These are phyloP conservation scores for Scenedesmus sp. DNA, from an alignment of 163 green algal species.

Conservation along the genomic window DNA sequence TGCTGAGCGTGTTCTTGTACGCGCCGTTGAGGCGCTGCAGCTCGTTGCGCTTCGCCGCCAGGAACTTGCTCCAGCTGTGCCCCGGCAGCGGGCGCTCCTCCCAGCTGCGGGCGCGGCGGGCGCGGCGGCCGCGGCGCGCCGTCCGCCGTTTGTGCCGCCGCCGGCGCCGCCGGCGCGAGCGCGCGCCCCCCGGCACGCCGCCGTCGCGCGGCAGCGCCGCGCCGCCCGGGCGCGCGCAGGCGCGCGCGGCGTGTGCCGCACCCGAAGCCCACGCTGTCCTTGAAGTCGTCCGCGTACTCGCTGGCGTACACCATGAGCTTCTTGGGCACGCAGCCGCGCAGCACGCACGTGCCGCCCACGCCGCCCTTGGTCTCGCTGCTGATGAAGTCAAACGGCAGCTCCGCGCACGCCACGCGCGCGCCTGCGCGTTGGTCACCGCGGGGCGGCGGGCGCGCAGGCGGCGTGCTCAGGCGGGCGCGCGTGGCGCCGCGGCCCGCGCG, in stretches of 20 bases:
- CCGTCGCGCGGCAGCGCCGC: no score
- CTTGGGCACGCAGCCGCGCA: slow-evolving; percentile 98
- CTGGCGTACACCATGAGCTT: slow-evolving; percentile 97
- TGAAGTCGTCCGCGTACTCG: slow-evolving; percentile 88
- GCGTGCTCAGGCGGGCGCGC: no score
- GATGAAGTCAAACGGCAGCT: slow-evolving; percentile 93
- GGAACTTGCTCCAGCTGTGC: slow-evolving; percentile 79
- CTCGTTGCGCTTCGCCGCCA: slow-evolving; percentile 89
- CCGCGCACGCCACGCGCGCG: slow-evolving; percentile 88
- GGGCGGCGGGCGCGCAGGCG: no score
- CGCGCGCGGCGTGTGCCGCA: slow-evolving; percentile 70
- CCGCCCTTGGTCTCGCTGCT: slow-evolving; percentile 83
- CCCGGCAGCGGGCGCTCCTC: slow-evolving; percentile 47
- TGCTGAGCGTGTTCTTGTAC: slow-evolving; percentile 75
- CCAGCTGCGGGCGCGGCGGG: slow-evolving; percentile 56
- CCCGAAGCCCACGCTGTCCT: slow-evolving; percentile 91
- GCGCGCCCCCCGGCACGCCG: no score
- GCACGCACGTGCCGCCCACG: slow-evolving; percentile 95
- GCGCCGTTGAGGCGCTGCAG: slow-evolving; percentile 90
- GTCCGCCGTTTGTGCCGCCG: neutral
- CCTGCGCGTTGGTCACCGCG: slow-evolving; percentile 46
- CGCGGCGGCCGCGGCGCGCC: neutral
- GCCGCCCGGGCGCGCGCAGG: no score
- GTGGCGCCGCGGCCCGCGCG: no score
- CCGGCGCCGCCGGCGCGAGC: neutral